Percentiles rank a stretch among this genome's conserved stretches.
These are phyloP conservation scores for Vigna trinervia DNA, from an alignment of 306 rosid species.

Conservation along the genomic window DNA sequence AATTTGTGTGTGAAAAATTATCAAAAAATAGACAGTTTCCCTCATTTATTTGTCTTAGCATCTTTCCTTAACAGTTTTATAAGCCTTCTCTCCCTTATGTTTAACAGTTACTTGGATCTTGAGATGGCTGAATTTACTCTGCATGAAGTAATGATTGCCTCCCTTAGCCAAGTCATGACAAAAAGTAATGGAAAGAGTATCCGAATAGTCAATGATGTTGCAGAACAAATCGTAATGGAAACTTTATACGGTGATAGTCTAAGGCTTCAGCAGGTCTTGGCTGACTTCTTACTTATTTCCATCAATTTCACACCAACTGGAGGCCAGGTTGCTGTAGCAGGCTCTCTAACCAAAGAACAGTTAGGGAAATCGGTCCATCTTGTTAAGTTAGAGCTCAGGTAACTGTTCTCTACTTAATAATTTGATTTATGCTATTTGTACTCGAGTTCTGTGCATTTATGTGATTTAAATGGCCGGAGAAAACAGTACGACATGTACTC, in stretches of 20 bases:
- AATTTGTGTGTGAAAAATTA: not conserved
- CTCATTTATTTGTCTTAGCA: conserved; percentile 35
- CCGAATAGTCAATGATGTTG: conserved; percentile 69
- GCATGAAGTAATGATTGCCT: conserved; percentile 72
- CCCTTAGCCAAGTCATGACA: conserved; percentile 77
- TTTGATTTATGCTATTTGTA: not conserved
- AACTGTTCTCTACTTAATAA: conserved; percentile 1
- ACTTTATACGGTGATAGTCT: conserved; percentile 80
- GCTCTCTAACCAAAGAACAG: conserved; percentile 72
- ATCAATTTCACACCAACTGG: conserved; percentile 67
- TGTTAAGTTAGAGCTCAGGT: conserved; percentile 85
- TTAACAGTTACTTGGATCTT: conserved; percentile 73
- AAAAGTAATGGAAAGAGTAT: conserved; percentile 65
- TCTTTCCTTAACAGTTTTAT: conserved; percentile 21
- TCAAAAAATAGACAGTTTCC: not conserved
- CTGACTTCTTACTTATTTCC: conserved; percentile 76
- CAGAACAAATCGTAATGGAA: conserved; percentile 59
- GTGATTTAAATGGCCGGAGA: not conserved
- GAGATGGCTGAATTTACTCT: conserved; percentile 92
- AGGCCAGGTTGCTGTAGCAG: conserved; percentile 69
- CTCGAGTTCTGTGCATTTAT: not conserved
- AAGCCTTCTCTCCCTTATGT: conserved; percentile 29
- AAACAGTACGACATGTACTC: conserved; percentile 3
- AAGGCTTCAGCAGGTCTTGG: conserved; percentile 87
- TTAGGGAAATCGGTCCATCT: conserved; percentile 84